phyloP scores from a whole-genome alignment of 176 grass and related monocot genomes.

The Triticum dicoccoides region DNA sequence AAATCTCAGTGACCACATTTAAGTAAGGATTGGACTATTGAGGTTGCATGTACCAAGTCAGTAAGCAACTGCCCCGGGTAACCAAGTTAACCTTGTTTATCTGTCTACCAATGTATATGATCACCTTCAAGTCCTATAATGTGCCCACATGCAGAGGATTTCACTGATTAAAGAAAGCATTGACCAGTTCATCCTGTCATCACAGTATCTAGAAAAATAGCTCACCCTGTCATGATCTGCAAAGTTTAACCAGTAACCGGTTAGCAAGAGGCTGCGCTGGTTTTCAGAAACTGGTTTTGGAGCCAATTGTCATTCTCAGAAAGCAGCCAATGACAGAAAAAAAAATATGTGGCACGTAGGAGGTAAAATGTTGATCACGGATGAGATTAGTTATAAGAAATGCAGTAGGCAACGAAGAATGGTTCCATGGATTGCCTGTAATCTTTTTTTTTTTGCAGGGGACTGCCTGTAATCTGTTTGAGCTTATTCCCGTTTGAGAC shows the following conservation, averaged over 20 bases:
- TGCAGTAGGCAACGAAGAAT: neutral
- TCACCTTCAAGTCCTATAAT: neutral
- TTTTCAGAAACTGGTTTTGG: neutral
- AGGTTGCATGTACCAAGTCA: neutral
- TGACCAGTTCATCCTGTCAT: neutral
- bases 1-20: constrained; percentile 5
- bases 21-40: neutral
- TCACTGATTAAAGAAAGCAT: neutral
- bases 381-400: neutral
- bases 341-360: neutral
- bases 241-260: neutral
- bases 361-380: neutral
- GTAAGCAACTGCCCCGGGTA: neutral
- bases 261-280: neutral
- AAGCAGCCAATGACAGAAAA: neutral
- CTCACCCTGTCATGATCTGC: neutral
- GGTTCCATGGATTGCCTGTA: neutral
- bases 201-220: neutral
- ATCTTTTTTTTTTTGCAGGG: too few species aligned
- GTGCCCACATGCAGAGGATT: neutral
- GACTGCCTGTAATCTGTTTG: neutral
- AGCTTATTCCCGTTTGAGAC: too few species aligned
- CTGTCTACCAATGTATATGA: neutral
- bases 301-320: neutral
- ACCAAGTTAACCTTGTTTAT: constrained; percentile 11